Conservation (phyloP, 2,329 filamentous ascomycete species). For the Phyllosticta citrichinensis region DNA sequence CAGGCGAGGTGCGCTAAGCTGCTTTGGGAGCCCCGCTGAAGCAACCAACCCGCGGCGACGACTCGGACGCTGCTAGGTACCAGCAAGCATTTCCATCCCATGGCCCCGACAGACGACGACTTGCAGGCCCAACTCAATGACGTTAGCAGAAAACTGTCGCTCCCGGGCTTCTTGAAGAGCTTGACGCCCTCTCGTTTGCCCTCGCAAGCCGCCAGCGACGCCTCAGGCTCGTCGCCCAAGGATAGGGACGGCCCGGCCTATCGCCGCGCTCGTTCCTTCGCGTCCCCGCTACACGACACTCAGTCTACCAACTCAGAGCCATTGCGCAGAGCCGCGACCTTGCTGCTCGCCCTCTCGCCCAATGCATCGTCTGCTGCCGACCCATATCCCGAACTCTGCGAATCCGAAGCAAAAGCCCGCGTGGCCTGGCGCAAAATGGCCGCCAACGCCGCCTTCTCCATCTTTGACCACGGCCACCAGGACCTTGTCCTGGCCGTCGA, state of each 20-base stretch:
- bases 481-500: slow-evolving; percentile 76
- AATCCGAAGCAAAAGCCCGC: slow-evolving; percentile 15
- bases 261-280: slow-evolving; percentile 3
- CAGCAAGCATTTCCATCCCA: not conserved
- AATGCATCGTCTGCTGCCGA: not conserved
- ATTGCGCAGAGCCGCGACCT: slow-evolving; percentile 3
- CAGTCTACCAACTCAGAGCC: not conserved
- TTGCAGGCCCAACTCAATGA: slow-evolving; percentile 9
- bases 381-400: slow-evolving; percentile 3
- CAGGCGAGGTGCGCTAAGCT: not conserved
- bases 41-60: too few relatives aligned
- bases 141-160: slow-evolving; percentile 16
- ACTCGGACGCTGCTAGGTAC: too few relatives aligned
- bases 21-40: not conserved
- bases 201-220: slow-evolving; percentile 28
- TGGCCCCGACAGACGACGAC: slow-evolving; percentile 2
- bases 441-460: slow-evolving; percentile 34
- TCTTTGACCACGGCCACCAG: slow-evolving; percentile 64
- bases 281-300: not conserved
- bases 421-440: slow-evolving; percentile 25
- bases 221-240: slow-evolving; percentile 18
- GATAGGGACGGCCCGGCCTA: slow-evolving; percentile 1
- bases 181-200: slow-evolving; percentile 28
- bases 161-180: slow-evolving; percentile 24
- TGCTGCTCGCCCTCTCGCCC: not conserved